Percentiles rank a stretch among this genome's conserved stretches.
Evolutionary conservation across 2,329 filamentous ascomycete genomes (phyloP).

Genomic region (Achaetomium macrosporum): DNA sequence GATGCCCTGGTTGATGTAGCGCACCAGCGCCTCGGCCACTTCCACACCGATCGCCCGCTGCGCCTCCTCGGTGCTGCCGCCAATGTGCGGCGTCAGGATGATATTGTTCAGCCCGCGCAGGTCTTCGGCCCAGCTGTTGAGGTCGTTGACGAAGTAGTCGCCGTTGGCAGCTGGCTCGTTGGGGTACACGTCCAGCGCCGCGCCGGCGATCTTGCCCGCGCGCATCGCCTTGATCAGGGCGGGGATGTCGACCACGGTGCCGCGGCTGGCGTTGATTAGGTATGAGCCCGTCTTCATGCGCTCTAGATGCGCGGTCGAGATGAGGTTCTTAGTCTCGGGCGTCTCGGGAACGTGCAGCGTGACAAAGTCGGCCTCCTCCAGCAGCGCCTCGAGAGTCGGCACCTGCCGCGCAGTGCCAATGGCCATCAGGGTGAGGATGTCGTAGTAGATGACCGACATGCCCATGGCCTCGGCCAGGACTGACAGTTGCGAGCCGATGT

Average conservation of each 20-base stretch:
- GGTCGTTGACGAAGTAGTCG: conserved; percentile 79
- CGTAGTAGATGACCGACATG: conserved; percentile 97
- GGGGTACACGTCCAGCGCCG: conserved; percentile 94
- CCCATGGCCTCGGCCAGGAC: conserved; percentile 96
- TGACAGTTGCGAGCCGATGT: conserved; percentile 93
- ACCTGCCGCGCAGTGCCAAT: conserved; percentile 85
- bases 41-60: conserved; percentile 94
- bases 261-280: conserved; percentile 91
- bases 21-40: conserved; percentile 79
- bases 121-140: conserved; percentile 83
- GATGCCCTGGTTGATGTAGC: conserved; percentile 92
- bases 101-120: conserved; percentile 82
- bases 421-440: conserved; percentile 90
- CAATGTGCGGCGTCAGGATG: conserved; percentile 94
- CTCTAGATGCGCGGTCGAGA: conserved; percentile 69
- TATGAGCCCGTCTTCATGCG: conserved; percentile 93
- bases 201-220: conserved; percentile 80
- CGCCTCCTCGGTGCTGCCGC: conserved; percentile 94
- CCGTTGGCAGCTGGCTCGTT: conserved; percentile 91
- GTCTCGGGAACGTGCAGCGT: conserved; percentile 93
- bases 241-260: conserved; percentile 89
- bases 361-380: conserved; percentile 81
- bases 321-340: conserved; percentile 88
- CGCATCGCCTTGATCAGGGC: conserved; percentile 85
- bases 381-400: conserved; percentile 66